Evolutionary conservation across 2,329 filamentous ascomycete species (phyloP).

Genomic region (Colletotrichum lindemuthianum): DNA sequence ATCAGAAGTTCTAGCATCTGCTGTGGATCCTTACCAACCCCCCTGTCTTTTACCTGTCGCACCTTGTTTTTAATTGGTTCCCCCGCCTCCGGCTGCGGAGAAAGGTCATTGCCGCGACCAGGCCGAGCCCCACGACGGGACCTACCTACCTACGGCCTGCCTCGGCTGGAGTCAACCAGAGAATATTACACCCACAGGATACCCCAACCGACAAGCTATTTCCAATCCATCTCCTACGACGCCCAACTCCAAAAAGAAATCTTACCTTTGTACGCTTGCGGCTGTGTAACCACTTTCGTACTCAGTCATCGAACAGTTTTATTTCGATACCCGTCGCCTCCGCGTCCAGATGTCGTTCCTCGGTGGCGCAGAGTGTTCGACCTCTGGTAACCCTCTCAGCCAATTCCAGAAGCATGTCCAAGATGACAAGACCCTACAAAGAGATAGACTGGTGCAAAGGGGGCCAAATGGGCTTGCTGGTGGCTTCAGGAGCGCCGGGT

Average conservation of each 20-base stretch:
- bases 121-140: constrained; percentile 28
- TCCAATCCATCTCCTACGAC: background rate
- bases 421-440: constrained; percentile 93
- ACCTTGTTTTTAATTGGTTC: constrained; percentile 14
- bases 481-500: constrained; percentile 78
- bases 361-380: constrained; percentile 95
- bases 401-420: constrained; percentile 98
- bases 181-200: background rate
- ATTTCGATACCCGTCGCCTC: background rate
- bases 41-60: constrained; percentile 6
- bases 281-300: background rate
- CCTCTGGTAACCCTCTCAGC: constrained; percentile 92
- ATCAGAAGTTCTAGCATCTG: constrained; percentile 7
- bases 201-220: constrained; percentile 3
- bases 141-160: no score
- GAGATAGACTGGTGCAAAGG: constrained; percentile 85
- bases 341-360: constrained; percentile 84
- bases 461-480: constrained; percentile 77
- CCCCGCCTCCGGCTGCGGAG: constrained; percentile 35
- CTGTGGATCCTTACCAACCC: constrained; percentile 16
- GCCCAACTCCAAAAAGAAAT: background rate
- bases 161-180: constrained; percentile 19
- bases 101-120: constrained; percentile 24
- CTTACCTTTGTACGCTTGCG: background rate
- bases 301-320: background rate